Evolutionary conservation across 495 filamentous ascomycete genomes (phyloP), one percentile per base, ranked within the genome.

Genomic region (Penicillium flavigenum): DNA sequence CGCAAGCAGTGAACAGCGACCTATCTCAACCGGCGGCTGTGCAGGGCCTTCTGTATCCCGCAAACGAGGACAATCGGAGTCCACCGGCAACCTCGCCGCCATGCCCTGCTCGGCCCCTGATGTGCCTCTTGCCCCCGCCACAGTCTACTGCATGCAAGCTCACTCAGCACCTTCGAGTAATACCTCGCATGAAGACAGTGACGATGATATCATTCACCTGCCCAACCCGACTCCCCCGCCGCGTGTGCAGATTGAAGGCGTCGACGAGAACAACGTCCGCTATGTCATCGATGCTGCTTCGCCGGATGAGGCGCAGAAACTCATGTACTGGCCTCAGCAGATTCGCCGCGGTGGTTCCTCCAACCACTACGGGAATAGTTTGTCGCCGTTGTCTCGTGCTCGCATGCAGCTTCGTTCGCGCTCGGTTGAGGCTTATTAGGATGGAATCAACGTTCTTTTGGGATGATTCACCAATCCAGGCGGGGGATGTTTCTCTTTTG

Each of bases 151-250:
- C 47, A 69, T 78, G 71, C 72, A 73, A 43, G 75, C 75, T 12
- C 72, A 76, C 17, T 74, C 71, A 1, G 61, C 54, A 3, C 61
- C 67, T 2, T 63, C 63, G 34, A 46, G 48, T 19, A 67, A 66
- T 51, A 57, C 61, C 50, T 65, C 70, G 8, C 52, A 34, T 9
- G 66, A 74, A 29, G 75, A 73, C 24, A 66, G 63, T 5, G 74
- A 78, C 38, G 70, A 73, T 48, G 73, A 76, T 7, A 71, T 78
- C 44, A 69, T 76, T 39, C 69, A 74, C 10, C 65, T 78, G 6
- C 75, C 75, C 10, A 74, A 71, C 31, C 57, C 70, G 20, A 61
- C 26, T 10, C 50, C 60, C 3, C 57, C 64, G 16, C 73, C 73
- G 5, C 68, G 62, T 7, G 62, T 72, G 7, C 69, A 71, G 27